phyloP scores from a whole-genome alignment of 2,329 filamentous ascomycete genomes.

The Trichoderma koningii region DNA sequence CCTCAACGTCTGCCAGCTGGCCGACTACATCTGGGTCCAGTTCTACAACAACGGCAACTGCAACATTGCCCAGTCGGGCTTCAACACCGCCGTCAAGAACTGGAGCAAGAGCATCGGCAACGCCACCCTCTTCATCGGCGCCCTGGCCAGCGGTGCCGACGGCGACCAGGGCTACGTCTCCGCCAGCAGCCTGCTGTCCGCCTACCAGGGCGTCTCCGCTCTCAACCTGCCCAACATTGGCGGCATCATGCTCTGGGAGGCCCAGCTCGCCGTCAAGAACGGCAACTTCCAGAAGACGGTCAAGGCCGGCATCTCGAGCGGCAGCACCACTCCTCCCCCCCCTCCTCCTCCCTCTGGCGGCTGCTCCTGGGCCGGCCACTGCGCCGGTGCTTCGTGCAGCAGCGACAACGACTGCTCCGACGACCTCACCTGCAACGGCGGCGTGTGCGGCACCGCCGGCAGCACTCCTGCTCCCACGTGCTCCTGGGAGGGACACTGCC shows the following conservation, averaged over 20 bases:
- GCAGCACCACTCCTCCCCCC: neutral
- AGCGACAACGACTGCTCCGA: slow-evolving; percentile 29
- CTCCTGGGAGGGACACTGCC: slow-evolving; percentile 21
- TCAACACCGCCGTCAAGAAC: slow-evolving; percentile 61
- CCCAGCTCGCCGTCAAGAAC: slow-evolving; percentile 55
- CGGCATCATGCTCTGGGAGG: slow-evolving; percentile 69
- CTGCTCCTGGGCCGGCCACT: slow-evolving; percentile 32
- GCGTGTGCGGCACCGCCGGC: slow-evolving; percentile 8
- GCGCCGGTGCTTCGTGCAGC: slow-evolving; percentile 24
- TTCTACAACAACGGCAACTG: slow-evolving; percentile 70
- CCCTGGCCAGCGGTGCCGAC: slow-evolving; percentile 56
- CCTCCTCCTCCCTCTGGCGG: slow-evolving; percentile 2
- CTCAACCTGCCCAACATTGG: slow-evolving; percentile 61
- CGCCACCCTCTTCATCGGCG: slow-evolving; percentile 62
- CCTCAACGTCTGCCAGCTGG: slow-evolving; percentile 35
- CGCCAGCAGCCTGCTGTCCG: slow-evolving; percentile 45
- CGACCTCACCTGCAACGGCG: slow-evolving; percentile 29
- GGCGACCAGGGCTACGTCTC: slow-evolving; percentile 55
- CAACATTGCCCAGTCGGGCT: slow-evolving; percentile 51
- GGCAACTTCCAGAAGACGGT: slow-evolving; percentile 45
- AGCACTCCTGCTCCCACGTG: slow-evolving; percentile 12
- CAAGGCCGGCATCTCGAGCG: slow-evolving; percentile 20
- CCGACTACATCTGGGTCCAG: slow-evolving; percentile 60
- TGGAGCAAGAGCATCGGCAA: slow-evolving; percentile 64
- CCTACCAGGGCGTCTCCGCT: slow-evolving; percentile 51